phyloP scores from a whole-genome alignment of 805 yeast genomes.

The Cephaloascus albidus region DNA sequence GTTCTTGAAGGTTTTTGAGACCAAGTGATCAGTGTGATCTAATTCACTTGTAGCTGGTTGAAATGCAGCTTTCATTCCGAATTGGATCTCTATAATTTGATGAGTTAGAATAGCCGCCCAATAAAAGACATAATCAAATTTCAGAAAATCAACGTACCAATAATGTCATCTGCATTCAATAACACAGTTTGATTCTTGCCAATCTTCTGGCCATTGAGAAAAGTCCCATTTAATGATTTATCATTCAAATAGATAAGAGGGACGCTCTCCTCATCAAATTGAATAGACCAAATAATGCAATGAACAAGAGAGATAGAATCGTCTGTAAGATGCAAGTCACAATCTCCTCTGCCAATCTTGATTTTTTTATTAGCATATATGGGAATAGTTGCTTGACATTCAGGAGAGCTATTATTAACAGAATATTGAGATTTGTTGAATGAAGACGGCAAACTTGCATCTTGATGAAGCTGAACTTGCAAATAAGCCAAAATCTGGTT shows the following conservation, averaged over 20 bases:
- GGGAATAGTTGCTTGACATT: no score
- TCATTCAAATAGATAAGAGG: conserved; percentile 44
- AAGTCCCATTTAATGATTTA: conserved; percentile 41
- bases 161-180: conserved; percentile 26
- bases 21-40: conserved; percentile 2
- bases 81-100: background rate
- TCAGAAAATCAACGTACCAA: conserved; percentile 11
- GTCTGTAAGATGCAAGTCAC: conserved; percentile 21
- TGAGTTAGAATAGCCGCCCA: no score
- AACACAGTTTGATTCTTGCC: conserved; percentile 20
- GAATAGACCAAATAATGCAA: conserved; percentile 36
- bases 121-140: no score
- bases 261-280: conserved; percentile 37
- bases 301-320: conserved; percentile 36
- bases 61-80: background rate
- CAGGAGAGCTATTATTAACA: no score
- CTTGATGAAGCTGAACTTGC: background rate
- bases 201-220: conserved; percentile 24
- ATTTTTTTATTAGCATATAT: conserved; percentile 20
- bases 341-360: conserved; percentile 33
- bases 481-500: background rate
- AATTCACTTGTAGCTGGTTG: background rate
- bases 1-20: background rate
- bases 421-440: no score
- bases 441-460: no score